Evolutionary conservation across 176 grass and related monocot genomes (phyloP), one percentile per base, ranked within the genome.

Genomic region (Bolboschoenus planiculmis): DNA sequence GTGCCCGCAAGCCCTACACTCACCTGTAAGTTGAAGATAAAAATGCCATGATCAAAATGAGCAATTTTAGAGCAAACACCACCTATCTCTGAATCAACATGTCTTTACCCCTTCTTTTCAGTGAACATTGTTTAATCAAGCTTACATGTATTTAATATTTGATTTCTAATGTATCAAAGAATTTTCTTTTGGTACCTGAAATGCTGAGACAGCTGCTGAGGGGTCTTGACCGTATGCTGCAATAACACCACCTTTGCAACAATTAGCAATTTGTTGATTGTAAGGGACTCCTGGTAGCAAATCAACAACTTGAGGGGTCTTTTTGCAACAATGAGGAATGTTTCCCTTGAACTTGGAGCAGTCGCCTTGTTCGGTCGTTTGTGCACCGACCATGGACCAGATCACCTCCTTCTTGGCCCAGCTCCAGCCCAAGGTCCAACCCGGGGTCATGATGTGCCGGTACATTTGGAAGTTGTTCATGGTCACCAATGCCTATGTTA

Each of bases 361-460:
- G 86, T 99, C 96, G 14, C 96, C 96, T 58, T 99, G 92, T 59
- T 99, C 92, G 0, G 92, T 93, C 0, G 92, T 82, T 73, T 95
- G 96, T 0, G 96, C 92, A 1, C 96, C 96, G 0, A 99, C 89
- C 82, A 99, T 99, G 43, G 96, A 99, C 96, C 96, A 99, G 65
- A 99, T 99, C 54, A 99, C 96, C 87, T 99, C 92, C 42, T 98
- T 98, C 89, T 99, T 99, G 0, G 92, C 90, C 96, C 96, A 99
- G 3, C 88, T 86, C 96, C 96, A 98, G 0, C 90, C 88, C 27
- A 95, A 16, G 4, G 90, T 93, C 96, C 96, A 99, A 0, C 96
- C 90, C 0, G 96, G 92, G 13, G 24, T 79, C 89, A 91, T 84
- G 72, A 99, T 99, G 15, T 95, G 92, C 10, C 96, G 89, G 75